Percentiles rank a stretch among this genome's conserved stretches.
phyloP scores from a whole-genome alignment of 495 filamentous ascomycete genomes.

The Lasiosphaeria ovina region DNA sequence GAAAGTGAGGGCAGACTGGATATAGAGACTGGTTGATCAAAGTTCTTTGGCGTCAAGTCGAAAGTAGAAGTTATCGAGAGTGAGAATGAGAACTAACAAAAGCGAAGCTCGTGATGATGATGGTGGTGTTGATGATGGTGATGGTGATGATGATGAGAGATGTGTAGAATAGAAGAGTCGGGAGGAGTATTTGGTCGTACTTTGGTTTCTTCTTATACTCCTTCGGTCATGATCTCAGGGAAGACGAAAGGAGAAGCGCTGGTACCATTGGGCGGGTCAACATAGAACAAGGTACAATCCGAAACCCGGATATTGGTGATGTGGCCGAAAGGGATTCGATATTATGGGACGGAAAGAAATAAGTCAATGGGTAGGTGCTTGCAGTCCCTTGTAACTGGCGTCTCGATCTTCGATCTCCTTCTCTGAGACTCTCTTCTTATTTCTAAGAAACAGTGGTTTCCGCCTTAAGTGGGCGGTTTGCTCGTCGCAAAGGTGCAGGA shows the following conservation, averaged over 20 bases:
- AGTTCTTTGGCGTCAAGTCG: too few relatives aligned
- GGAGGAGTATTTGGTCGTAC: not conserved
- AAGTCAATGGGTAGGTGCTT: slow-evolving; percentile 7
- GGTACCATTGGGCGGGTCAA: slow-evolving; percentile 3
- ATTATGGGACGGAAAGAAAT: slow-evolving; percentile 1
- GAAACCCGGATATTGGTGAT: slow-evolving; percentile 23
- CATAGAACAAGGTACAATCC: not conserved
- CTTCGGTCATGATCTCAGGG: not conserved
- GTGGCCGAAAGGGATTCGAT: slow-evolving; percentile 47
- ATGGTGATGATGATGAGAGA: not conserved
- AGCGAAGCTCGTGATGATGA: not conserved
- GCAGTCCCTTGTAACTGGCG: not conserved
- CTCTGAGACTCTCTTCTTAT: not conserved
- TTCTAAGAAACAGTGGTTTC: not conserved
- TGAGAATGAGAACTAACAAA: not conserved
- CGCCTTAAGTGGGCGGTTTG: not conserved
- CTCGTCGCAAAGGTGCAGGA: slow-evolving; percentile 40
- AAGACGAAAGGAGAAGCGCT: slow-evolving; percentile 1
- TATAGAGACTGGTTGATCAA: too few relatives aligned
- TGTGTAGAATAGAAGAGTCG: not conserved
- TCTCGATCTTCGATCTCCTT: not conserved
- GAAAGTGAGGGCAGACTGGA: too few relatives aligned
- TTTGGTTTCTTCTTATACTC: slow-evolving; percentile 17
- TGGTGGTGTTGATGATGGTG: not conserved
- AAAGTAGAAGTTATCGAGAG: too few relatives aligned